These are phyloP conservation scores for Metarhizium album DNA, from an alignment of 2,329 filamentous ascomycete genomes.

Conservation along the genomic window DNA sequence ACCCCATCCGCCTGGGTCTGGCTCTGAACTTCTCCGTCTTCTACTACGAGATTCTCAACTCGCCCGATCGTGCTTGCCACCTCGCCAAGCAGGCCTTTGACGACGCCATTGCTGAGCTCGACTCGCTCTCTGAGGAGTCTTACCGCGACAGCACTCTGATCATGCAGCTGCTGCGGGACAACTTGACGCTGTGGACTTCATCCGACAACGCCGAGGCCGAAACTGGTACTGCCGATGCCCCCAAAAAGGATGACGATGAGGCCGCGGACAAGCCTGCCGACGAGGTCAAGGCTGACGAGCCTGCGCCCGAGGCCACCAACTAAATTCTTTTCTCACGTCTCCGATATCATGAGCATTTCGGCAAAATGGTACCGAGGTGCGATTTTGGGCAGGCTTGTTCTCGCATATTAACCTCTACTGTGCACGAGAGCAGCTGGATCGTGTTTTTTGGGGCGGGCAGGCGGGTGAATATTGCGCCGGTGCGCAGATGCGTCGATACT, in stretches of 20 bases:
- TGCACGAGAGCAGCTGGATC: constrained; percentile 15
- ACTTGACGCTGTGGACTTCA: constrained; percentile 96
- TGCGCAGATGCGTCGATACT: constrained; percentile 24
- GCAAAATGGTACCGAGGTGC: constrained; percentile 25
- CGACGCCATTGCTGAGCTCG: constrained; percentile 96
- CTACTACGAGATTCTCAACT: constrained; percentile 99
- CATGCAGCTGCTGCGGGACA: constrained; percentile 98
- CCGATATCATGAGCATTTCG: constrained; percentile 29
- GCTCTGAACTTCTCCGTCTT: constrained; percentile 99
- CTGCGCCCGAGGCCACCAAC: constrained; percentile 37
- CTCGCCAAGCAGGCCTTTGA: constrained; percentile 99
- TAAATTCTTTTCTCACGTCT: constrained; percentile 29
- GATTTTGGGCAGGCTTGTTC: constrained; percentile 15
- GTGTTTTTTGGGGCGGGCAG: constrained; percentile 23
- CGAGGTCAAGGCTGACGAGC: constrained; percentile 35
- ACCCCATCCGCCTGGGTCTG: constrained; percentile 95
- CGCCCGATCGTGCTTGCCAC: constrained; percentile 93
- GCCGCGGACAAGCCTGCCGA: constrained; percentile 28
- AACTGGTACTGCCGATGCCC: constrained; percentile 43
- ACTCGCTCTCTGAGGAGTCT: constrained; percentile 93
- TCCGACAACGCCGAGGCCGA: constrained; percentile 78
- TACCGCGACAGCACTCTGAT: constrained; percentile 99
- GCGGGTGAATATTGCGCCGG: constrained; percentile 21
- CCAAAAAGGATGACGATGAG: constrained; percentile 52
- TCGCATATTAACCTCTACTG: constrained; percentile 9